Conservation (phyloP, 1,284 basidiomycete species). For the Caloboletus firmus region DNA sequence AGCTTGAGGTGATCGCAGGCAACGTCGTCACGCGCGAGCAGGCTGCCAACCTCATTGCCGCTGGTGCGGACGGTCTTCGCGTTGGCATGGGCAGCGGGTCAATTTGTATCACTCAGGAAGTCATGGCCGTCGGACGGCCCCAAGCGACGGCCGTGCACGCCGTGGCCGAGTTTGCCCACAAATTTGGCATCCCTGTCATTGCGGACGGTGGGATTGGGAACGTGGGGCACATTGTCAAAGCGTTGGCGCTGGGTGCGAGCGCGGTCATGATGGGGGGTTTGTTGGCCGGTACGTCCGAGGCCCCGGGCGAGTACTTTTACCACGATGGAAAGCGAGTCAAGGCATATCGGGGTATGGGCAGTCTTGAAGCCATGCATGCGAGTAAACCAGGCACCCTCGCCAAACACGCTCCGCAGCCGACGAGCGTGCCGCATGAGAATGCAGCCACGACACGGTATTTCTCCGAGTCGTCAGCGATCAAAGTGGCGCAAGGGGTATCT, state of each 20-base stretch:
- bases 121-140: slow-evolving; percentile 99
- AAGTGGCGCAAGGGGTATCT: slow-evolving; percentile 96
- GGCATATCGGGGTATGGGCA: slow-evolving; percentile 98
- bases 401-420: slow-evolving; percentile 46
- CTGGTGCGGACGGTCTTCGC: slow-evolving; percentile 92
- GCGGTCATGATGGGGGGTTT: slow-evolving; percentile 99
- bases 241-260: slow-evolving; percentile 88
- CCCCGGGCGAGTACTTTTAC: slow-evolving; percentile 98
- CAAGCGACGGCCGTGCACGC: slow-evolving; percentile 97
- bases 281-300: slow-evolving; percentile 94
- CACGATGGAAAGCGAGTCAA: slow-evolving; percentile 99
- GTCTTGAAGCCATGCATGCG: slow-evolving; percentile 94
- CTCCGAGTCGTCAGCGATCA: slow-evolving; percentile 91
- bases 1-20: slow-evolving; percentile 91
- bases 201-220: slow-evolving; percentile 98
- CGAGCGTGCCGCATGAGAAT: slow-evolving; percentile 72
- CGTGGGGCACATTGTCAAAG: slow-evolving; percentile 98
- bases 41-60: slow-evolving; percentile 90
- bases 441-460: slow-evolving; percentile 98
- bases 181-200: slow-evolving; percentile 96
- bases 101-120: slow-evolving; percentile 99
- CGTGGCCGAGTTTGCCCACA: slow-evolving; percentile 89
- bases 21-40: slow-evolving; percentile 99
- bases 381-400: slow-evolving; percentile 49
- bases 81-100: slow-evolving; percentile 98